phyloP scores from a whole-genome alignment of 2,329 filamentous ascomycete genomes.

The Macrophomina tecta region DNA sequence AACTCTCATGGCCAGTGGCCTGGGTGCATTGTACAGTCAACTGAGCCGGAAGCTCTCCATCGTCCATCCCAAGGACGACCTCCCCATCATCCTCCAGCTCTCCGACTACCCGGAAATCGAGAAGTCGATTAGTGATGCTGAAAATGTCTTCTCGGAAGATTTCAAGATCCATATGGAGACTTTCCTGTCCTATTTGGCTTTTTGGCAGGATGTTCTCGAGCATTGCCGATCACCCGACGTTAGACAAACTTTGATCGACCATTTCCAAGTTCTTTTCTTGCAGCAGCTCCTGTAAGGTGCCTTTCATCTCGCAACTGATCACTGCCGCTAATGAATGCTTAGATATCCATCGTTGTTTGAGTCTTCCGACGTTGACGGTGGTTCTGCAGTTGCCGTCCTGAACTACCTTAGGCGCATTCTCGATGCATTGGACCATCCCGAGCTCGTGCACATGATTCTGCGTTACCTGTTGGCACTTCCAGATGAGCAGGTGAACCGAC shows the following conservation, averaged over 20 bases:
- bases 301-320: constrained; percentile 1
- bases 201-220: constrained; percentile 98
- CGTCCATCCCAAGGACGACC: constrained; percentile 72
- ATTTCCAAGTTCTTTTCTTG: constrained; percentile 95
- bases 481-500: constrained; percentile 47
- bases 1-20: constrained; percentile 93
- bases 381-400: constrained; percentile 92
- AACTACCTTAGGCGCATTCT: constrained; percentile 92
- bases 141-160: constrained; percentile 74
- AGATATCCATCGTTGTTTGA: constrained; percentile 95
- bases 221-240: constrained; percentile 93
- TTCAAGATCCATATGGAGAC: constrained; percentile 89
- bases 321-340: constrained; percentile 27
- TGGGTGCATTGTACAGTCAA: constrained; percentile 79
- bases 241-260: constrained; percentile 89
- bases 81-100: constrained; percentile 83
- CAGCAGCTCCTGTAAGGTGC: constrained; percentile 81
- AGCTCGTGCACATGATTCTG: constrained; percentile 92
- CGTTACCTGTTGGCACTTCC: constrained; percentile 88
- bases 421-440: constrained; percentile 88
- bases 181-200: constrained; percentile 91
- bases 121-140: constrained; percentile 69
- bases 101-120: constrained; percentile 84
- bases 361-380: constrained; percentile 95
- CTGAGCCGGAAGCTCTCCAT: constrained; percentile 77